A percentile compares a stretch with the other conserved stretches of the same genome.
Conservation (phyloP, 805 yeast genomes). For the Pichia ethanolica region DNA sequence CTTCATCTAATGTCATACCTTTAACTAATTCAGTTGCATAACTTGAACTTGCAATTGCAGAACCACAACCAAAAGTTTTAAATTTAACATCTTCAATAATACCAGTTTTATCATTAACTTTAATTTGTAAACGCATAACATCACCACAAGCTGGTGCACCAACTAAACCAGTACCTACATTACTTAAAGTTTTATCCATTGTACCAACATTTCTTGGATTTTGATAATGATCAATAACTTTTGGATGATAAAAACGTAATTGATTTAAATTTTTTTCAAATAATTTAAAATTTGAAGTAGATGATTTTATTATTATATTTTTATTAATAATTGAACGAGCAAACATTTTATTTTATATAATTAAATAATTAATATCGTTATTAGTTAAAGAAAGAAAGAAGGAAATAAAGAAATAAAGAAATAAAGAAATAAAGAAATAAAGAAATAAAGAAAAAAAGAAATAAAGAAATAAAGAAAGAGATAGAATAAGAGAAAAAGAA, state of each 20-base stretch:
- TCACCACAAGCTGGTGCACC: conserved; percentile 99
- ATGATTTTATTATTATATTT: background rate
- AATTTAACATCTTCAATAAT: conserved; percentile 91
- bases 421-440: background rate
- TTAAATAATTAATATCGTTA: background rate
- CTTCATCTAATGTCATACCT: conserved; percentile 92
- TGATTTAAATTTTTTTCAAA: background rate
- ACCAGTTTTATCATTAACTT: conserved; percentile 87
- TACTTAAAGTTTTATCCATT: conserved; percentile 62
- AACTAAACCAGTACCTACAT: conserved; percentile 94
- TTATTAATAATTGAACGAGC: background rate
- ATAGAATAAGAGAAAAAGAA: no score
- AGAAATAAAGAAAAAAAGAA: no score
- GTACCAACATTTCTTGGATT: conserved; percentile 97
- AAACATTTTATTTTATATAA: background rate
- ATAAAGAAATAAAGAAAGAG: no score
- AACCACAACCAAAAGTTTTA: conserved; percentile 98
- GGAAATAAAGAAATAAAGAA: background rate
- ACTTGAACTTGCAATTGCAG: conserved; percentile 93
- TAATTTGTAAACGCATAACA: conserved; percentile 94
- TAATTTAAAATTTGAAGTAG: background rate
- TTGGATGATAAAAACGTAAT: conserved; percentile 61
- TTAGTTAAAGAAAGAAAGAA: background rate
- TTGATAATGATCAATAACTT: conserved; percentile 91
- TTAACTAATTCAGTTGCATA: conserved; percentile 92